Percentiles rank a stretch among this genome's conserved stretches.
Evolutionary conservation across 192 early-diverging fungal species (phyloP).

Genomic region (Oehlia diaphana): DNA sequence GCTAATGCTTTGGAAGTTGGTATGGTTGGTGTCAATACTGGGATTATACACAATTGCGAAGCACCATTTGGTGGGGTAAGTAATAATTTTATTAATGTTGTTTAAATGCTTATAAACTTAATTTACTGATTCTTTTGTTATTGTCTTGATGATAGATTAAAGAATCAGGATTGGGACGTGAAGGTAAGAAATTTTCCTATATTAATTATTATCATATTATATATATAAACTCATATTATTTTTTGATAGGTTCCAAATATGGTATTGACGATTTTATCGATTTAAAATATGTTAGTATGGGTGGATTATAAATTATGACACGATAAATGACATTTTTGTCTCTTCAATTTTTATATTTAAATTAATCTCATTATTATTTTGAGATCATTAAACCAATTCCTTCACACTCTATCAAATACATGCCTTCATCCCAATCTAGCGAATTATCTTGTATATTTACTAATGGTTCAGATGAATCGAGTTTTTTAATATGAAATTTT

Average conservation of each 20-base stretch:
- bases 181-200: constrained; percentile 45
- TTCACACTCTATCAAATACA: constrained; percentile 7
- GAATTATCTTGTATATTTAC: background rate
- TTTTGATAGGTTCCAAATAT: constrained; percentile 38
- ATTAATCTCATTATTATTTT: background rate
- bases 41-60: constrained; percentile 50
- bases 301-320: constrained; percentile 14
- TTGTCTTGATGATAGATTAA: constrained; percentile 45
- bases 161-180: constrained; percentile 70
- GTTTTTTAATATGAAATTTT: constrained; percentile 21
- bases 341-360: background rate
- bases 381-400: constrained; percentile 1
- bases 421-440: background rate
- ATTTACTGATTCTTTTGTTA: background rate
- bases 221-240: background rate
- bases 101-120: background rate
- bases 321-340: background rate
- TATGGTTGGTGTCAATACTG: constrained; percentile 89
- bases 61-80: constrained; percentile 75
- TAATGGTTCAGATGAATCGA: background rate
- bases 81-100: constrained; percentile 21
- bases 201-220: background rate
- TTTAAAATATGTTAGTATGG: constrained; percentile 68
- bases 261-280: constrained; percentile 72
- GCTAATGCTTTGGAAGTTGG: constrained; percentile 80